Base-by-base conservation (phyloP, 2,329 filamentous ascomycete genomes). In the Penicillium olsonii region DNA sequence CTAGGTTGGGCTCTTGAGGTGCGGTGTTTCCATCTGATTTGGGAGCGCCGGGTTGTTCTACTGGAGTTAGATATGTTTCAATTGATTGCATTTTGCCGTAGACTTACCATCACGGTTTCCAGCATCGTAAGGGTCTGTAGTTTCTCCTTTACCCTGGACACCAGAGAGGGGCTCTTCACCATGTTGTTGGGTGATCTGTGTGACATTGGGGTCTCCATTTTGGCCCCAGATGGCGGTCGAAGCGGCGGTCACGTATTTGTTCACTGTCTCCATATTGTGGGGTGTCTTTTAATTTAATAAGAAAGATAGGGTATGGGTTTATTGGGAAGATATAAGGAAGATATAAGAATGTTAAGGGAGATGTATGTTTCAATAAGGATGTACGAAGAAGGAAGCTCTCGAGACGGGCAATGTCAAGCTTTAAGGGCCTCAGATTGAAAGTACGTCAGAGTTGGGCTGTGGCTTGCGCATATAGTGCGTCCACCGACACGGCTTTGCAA, bases 81-180 rank as follows among this genome's bases (percentile, higher is more conserved):
- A 18, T 35, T 18, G 33, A 29, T 31, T 29, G 6, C 7, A 15
- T 5, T 7, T 2, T 29, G 34, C 37, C n/a, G n/a, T n/a, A n/a
- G n/a, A 56, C 73, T 59, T 68, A 83, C 77, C 80, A 75, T 83
- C 78, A n/a, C 82, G 72, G 68, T 94, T 94, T 41, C 90, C 90
- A 50, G 84, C 83, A 65, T 94, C 90, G 61, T 85, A 95, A 0
- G 90, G 90, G 67, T 92, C 85, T 11, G 81, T 83, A 37, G 77
- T 78, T 19, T 79, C 78, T 4, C 87, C 87, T 65, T 86, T 75
- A 33, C 90, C 90, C 49, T 79, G 75, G 43, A 83, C 75, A 18
- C 90, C 90, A 17, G 87, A 87, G 37, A 91, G 69, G 15, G 90
- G 90, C 72, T 95, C 90, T 59, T 73, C 69, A 39, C 76, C 76